Percentiles rank a stretch among this genome's conserved stretches.
Conservation (phyloP, 139 green algal species). For the Haematococcus sp. region DNA sequence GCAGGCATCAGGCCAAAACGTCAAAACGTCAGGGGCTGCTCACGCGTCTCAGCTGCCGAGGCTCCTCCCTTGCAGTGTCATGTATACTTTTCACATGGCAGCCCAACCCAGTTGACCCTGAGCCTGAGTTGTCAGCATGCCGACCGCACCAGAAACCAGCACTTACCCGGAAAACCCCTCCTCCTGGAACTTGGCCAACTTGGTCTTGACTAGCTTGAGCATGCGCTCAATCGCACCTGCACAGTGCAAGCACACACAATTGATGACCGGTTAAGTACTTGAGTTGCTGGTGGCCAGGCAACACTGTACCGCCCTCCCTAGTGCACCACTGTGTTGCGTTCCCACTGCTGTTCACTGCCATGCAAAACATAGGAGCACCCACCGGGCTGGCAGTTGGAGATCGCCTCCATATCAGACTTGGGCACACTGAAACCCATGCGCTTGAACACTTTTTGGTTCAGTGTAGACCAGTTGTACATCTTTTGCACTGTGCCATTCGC, state of each 20-base stretch:
- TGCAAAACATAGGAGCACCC: neutral
- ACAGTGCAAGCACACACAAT: no score
- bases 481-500: conserved; percentile 82
- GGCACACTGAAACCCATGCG: conserved; percentile 70
- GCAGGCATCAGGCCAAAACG: no score
- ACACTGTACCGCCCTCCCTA: no score
- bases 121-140: no score
- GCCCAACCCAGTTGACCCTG: no score
- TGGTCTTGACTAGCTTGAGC: conserved; percentile 76
- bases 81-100: no score
- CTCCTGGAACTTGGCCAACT: conserved; percentile 54
- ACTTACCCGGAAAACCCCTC: conserved; percentile 11
- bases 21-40: no score
- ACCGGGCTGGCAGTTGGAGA: conserved; percentile 50
- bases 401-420: conserved; percentile 56
- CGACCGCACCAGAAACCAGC: no score
- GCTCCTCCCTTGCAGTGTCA: no score
- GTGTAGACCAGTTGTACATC: conserved; percentile 94
- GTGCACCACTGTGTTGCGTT: neutral
- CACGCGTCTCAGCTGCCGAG: no score
- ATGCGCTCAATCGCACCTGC: conserved; percentile 75
- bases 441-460: conserved; percentile 87
- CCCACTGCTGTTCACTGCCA: conserved; percentile 1
- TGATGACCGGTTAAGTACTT: no score
- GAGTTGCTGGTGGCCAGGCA: no score